Evolutionary conservation across 2,329 filamentous ascomycete genomes (phyloP).

Genomic region (Aspergillus intermedius): DNA sequence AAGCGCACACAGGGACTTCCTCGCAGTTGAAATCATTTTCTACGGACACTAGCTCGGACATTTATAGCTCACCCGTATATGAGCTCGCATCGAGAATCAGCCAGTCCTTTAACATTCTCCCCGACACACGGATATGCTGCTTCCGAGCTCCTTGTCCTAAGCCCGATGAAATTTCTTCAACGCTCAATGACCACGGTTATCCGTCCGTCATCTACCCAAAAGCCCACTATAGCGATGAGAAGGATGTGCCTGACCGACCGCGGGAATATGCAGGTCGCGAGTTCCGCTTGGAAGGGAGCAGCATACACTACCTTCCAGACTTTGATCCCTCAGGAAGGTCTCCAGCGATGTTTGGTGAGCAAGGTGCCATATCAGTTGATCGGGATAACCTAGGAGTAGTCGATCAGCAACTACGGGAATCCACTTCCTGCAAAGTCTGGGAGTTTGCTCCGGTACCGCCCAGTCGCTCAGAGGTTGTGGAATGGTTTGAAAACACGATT

Average conservation of each 20-base stretch:
- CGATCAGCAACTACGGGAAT: slow-evolving; percentile 48
- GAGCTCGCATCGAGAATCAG: slow-evolving; percentile 17
- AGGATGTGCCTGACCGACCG: slow-evolving; percentile 68
- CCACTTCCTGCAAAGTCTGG: slow-evolving; percentile 66
- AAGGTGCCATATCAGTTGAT: slow-evolving; percentile 43
- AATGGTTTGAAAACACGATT: slow-evolving; percentile 54
- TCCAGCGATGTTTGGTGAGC: slow-evolving; percentile 51
- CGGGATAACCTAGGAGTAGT: slow-evolving; percentile 45
- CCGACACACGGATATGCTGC: slow-evolving; percentile 15
- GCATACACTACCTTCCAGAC: slow-evolving; percentile 69
- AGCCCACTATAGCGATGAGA: slow-evolving; percentile 76
- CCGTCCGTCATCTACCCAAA: slow-evolving; percentile 74
- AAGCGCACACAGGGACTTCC: slow-evolving; percentile 6
- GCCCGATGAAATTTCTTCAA: slow-evolving; percentile 45
- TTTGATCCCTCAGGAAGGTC: slow-evolving; percentile 63
- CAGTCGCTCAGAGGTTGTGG: slow-evolving; percentile 58
- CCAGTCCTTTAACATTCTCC: slow-evolving; percentile 24
- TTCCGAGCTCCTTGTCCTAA: slow-evolving; percentile 22
- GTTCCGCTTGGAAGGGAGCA: slow-evolving; percentile 69
- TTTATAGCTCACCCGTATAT: slow-evolving; percentile 13
- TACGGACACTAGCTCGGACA: slow-evolving; percentile 5
- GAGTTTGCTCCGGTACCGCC: slow-evolving; percentile 68
- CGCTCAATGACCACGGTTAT: slow-evolving; percentile 50
- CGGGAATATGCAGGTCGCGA: slow-evolving; percentile 84
- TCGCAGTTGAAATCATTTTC: slow-evolving; percentile 16